phyloP scores from a whole-genome alignment of 768 basidiomycete genomes.

The Boletellus ananas region DNA sequence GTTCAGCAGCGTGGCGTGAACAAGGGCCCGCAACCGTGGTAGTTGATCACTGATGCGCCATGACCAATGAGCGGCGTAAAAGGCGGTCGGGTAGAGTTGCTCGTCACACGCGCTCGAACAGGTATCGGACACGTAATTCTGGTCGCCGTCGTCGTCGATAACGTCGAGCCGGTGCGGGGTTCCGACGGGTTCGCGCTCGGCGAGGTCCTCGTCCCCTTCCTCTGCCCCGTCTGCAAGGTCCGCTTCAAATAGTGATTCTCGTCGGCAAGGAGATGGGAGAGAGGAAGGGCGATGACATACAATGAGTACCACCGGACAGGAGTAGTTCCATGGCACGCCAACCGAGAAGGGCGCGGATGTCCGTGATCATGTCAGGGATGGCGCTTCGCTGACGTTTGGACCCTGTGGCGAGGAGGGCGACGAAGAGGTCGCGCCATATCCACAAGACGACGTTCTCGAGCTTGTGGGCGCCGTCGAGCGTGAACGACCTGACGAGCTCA shows the following conservation, averaged over 20 bases:
- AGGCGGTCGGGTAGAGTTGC: constrained; percentile 27
- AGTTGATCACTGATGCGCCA: constrained; percentile 38
- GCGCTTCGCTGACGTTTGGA: constrained; percentile 24
- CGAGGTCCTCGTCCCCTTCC: constrained; percentile 23
- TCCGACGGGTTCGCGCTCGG: not conserved
- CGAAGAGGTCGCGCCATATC: constrained; percentile 69
- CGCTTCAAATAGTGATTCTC: constrained; percentile 1
- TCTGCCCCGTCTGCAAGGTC: constrained; percentile 14
- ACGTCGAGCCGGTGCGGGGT: not conserved
- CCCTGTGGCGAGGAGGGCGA: constrained; percentile 47
- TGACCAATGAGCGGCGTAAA: constrained; percentile 54
- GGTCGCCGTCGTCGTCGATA: constrained; percentile 33
- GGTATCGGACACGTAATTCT: constrained; percentile 22
- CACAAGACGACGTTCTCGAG: constrained; percentile 49
- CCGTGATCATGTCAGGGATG: constrained; percentile 54
- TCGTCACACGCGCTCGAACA: constrained; percentile 19
- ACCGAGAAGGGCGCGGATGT: constrained; percentile 49
- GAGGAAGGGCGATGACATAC: constrained; percentile 27
- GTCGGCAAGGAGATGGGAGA: not conserved
- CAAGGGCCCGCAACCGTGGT: constrained; percentile 37
- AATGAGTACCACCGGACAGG: constrained; percentile 48
- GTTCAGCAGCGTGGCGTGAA: constrained; percentile 42
- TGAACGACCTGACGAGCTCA: constrained; percentile 46
- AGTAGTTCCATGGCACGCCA: constrained; percentile 51
- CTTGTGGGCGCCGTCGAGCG: constrained; percentile 44